Evolutionary conservation across 306 rosid genomes (phyloP), one percentile per base, ranked within the genome.

Genomic region (Alnus glutinosa): DNA sequence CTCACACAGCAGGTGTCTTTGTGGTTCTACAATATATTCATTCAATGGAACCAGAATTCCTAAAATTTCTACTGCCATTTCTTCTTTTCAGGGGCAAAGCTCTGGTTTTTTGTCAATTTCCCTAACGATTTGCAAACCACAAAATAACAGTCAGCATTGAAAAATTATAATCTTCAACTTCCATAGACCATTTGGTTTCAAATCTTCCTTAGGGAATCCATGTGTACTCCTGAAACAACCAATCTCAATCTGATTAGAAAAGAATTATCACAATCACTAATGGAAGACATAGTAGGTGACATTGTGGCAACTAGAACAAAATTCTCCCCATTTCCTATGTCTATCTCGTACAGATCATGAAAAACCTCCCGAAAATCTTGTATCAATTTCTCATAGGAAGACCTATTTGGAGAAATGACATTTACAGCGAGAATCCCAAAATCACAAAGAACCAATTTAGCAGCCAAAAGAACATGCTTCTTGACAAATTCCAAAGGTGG

Each of bases 241-340:
- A 47, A 78, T 85, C 88, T 88, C 55, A 92, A 87, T 73, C 79
- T 81, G 70, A 0, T 69, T 9, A 87, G 80, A 81, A 94, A 92
- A 30, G 86, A 59, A 66, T 82, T 83, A 46, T 85, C 77, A 57
- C 49, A 18, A 37, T 80, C 87, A 61, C 71, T 42, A 76, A 62
- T 49, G 7, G 82, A 78, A 78, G 83, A 69, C 36, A 64, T 75
- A 42, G 54, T 74, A 34, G 90, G 85, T 0, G 88, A 85, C 18
- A 37, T 64, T 36, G 83, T 50, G 51, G 89, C 98, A 66, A 92
- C 58, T 42, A 94, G 86, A 84, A 94, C 86, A 81, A 87, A 87
- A 79, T 89, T 91, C 82, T 94, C 97, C 23, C 85, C 90, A 80
- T 94, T 92, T 42, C 92, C 93, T 11, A 90, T 95, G 51, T 89